Conservation (phyloP, 495 filamentous ascomycete genomes). For the Xylaria venustula region DNA sequence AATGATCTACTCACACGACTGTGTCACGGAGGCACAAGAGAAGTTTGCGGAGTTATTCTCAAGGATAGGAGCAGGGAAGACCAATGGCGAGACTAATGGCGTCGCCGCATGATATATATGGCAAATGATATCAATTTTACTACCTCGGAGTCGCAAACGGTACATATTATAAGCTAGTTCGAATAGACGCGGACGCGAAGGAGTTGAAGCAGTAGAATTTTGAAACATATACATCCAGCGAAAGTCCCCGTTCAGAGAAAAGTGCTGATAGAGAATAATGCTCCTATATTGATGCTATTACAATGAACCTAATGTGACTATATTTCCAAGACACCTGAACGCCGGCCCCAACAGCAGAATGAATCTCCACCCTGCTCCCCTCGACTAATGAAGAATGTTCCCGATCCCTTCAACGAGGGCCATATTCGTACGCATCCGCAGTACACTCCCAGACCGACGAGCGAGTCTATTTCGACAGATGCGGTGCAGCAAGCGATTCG, state of each 20-base stretch:
- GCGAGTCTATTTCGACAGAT: neutral
- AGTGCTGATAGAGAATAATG: no score
- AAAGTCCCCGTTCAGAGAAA: neutral
- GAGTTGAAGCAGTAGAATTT: neutral
- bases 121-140: neutral
- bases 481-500: neutral
- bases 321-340: no score
- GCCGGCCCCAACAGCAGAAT: neutral
- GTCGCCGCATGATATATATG: neutral
- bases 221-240: neutral
- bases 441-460: neutral
- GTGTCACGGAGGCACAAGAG: constrained; percentile 58
- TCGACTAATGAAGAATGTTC: neutral
- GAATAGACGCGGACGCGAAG: no score
- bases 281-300: no score
- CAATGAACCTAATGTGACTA: constrained; percentile 1
- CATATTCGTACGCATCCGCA: neutral
- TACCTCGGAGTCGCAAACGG: no score
- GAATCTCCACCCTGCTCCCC: neutral
- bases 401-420: neutral
- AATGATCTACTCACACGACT: constrained; percentile 73
- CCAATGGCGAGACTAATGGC: constrained; percentile 6
- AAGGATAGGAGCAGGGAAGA: constrained; percentile 19
- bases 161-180: no score
- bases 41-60: constrained; percentile 60